Evolutionary conservation across 345 rosid species (phyloP).

Genomic region (Erucastrum elatum): DNA sequence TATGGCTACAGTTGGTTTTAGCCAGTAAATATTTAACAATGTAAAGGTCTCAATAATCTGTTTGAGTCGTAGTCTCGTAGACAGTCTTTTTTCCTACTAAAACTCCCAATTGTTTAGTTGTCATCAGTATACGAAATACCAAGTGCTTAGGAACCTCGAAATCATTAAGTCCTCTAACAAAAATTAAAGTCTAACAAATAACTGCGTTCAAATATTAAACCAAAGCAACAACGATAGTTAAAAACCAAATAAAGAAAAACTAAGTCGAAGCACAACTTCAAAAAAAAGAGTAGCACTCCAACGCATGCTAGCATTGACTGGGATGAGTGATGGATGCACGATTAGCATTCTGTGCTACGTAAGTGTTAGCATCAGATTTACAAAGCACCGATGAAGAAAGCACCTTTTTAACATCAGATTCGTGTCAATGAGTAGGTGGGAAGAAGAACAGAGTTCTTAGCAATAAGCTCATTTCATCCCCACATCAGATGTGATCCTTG

Average conservation of each 20-base stretch:
- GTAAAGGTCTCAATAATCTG: background rate
- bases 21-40: too few relatives aligned
- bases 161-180: background rate
- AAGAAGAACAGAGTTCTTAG: too few relatives aligned
- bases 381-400: too few relatives aligned
- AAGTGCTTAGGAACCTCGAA: background rate
- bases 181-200: background rate
- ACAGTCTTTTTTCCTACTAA: background rate
- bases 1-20: background rate
- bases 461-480: too few relatives aligned
- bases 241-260: background rate
- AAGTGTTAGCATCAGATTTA: too few relatives aligned
- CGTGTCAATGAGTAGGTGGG: too few relatives aligned
- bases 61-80: background rate
- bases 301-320: background rate
- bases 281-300: background rate
- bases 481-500: too few relatives aligned
- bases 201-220: background rate
- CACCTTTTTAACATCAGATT: too few relatives aligned
- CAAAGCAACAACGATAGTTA: background rate
- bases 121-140: background rate
- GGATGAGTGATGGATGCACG: background rate
- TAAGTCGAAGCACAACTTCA: background rate
- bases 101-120: background rate
- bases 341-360: background rate